Base-by-base conservation (phyloP, 2,329 filamentous ascomycete genomes). In the Colletotrichum sp. region DNA sequence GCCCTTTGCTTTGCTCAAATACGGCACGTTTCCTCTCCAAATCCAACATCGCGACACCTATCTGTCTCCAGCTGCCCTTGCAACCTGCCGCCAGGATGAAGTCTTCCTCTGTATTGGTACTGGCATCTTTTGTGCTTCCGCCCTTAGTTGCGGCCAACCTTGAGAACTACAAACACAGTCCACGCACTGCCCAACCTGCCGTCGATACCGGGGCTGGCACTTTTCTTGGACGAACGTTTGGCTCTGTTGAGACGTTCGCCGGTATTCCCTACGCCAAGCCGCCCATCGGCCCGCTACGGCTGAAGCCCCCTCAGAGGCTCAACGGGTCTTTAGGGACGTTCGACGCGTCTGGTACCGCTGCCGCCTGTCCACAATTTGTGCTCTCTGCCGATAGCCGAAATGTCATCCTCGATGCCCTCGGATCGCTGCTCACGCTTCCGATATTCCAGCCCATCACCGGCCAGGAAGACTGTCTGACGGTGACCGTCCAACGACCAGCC, bases 221-320 rank as follows among this genome's bases (percentile, higher is more conserved):
- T 6, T 85, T 94, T 39, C 82, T 89, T 57, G 92, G 92, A 49
- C 72, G 84, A 79, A 75, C 81, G n/a, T 75, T 83, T 4, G 80
- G 82, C 4, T 83, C 84, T 30, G 88, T 95, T 25, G 94, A 96
- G 73, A 90, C 88, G 30, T 96, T 95, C 86, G 92, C 90, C 71
- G 94, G 93, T 27, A 95, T 97, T 72, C 95, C 94, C 5, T 97
- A 92, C 80, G 94, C 94, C 3, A 87, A 95, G 77, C 89, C 94
- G 2, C 95, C 95, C 0, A 88, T 90, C 0, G 94, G 93, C 0
- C 82, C 87, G 5, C 86, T 95, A 29, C 92, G 95, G 19, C 89
- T 97, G 39, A 93, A 90, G 81, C 93, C 93, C 8, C 95, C 95
- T 1, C 89, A 92, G 80, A 87, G 89, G 9, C 85, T 95, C 19